Evolutionary conservation across 164 flowering plant genomes (phyloP), one percentile per base, ranked within the genome.

Genomic region (Piper longum): DNA sequence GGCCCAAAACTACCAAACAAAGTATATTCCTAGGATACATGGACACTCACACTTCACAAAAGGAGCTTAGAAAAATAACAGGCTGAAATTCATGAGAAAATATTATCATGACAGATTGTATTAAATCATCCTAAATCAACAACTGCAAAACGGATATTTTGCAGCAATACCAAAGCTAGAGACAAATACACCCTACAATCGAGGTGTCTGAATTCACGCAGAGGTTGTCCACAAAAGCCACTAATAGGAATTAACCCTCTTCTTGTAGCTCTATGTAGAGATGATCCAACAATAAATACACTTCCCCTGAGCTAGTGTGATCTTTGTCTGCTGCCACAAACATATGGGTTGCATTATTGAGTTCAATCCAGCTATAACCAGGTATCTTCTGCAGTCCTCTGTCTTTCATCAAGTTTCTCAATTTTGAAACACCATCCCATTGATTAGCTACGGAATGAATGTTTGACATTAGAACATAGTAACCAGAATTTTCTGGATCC

Each of bases 401-500:
- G 12, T 51, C 54, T 63, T 63, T 19, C 57, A 63, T 63, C 56
- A 9, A 11, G 16, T 26, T 51, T 41, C 65, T 63, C 3, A 63
- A 6, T 16, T 11, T 19, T 12, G 16, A 19, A 44, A 51, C 65
- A 43, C 48, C 65, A 11, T 63, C 57, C 65, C 65, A 63, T 41
- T 40, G 45, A 11, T 41, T 57, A 36, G 55, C 36, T 45, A 54
- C 26, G 17, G 65, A 57, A 13, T 45, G 48, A 12, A 63, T 63
- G 54, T 63, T 63, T 16, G 65, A 19, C 17, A 63, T 36, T 36
- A 63, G 36, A 16, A 63, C 65, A 63, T 63, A 51, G 56, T 63
- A 43, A 43, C 41, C 54, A 12, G 65, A 51, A 26, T 48, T 51
- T 44, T 51, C 54, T 7, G 65, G 56, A 17, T 48, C 65, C 41